Evolutionary conservation across 768 basidiomycete genomes (phyloP).

Genomic region (Chalciporus piperatus): DNA sequence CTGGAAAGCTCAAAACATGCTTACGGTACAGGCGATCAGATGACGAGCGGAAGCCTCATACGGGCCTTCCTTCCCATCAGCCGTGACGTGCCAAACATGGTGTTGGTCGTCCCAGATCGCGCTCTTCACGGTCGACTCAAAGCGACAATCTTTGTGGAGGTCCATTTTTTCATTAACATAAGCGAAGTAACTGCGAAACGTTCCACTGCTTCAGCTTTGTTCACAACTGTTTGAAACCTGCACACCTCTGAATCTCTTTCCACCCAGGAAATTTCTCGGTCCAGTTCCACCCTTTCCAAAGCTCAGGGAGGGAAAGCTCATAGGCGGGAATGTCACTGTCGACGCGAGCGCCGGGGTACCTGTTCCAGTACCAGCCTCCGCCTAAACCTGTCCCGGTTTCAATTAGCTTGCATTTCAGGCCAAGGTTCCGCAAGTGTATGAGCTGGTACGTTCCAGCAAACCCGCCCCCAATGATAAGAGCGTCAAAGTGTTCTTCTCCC

Average conservation of each 20-base stretch:
- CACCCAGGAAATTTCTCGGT: conserved; percentile 8
- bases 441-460: conserved; percentile 10
- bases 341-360: conserved; percentile 12
- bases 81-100: conserved; percentile 7
- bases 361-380: conserved; percentile 13
- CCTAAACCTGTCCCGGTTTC: conserved; percentile 9
- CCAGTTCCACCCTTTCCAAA: conserved; percentile 15
- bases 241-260: conserved; percentile 6
- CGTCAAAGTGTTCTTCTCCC: conserved; percentile 9
- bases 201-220: background rate
- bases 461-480: conserved; percentile 7
- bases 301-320: conserved; percentile 8
- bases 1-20: background rate
- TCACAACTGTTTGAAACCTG: background rate
- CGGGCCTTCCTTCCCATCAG: background rate
- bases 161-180: conserved; percentile 10
- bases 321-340: conserved; percentile 9
- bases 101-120: conserved; percentile 9
- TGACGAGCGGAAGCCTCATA: conserved; percentile 7
- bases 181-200: conserved; percentile 3
- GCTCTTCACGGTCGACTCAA: conserved; percentile 8
- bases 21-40: conserved; percentile 6
- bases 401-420: conserved; percentile 4
- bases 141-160: conserved; percentile 11
- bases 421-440: conserved; percentile 9